Evolutionary conservation across 768 basidiomycete genomes (phyloP), one percentile per base, ranked within the genome.

Genomic region (Crepidotus variabilis): DNA sequence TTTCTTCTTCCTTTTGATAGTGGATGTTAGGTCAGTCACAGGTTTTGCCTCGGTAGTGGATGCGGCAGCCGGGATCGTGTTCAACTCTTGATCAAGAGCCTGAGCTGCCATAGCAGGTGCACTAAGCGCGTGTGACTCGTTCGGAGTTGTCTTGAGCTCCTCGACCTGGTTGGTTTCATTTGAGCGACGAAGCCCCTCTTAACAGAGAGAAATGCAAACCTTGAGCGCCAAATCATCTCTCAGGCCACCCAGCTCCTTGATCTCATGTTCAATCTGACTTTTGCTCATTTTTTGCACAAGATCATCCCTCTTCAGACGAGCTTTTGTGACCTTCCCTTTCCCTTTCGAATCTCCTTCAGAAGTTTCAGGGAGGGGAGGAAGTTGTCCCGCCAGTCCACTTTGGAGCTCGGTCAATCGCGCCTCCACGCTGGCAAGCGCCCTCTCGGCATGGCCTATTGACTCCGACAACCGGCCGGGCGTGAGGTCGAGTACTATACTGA

Each of bases 401-500:
- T 76, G 73, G 11, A 91, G 77, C 59, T 87, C 84, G 10, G 72
- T 77, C 13, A 93, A 74, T 45, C 93, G 81, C 34, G 78, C 75
- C 66, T 87, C 78, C 2, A 97, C 88, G 60, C 91, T 93, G 62
- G 82, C 82, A 16, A 93, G 73, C 0, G 94, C 93, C 57, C 82
- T 82, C 69, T 90, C 84, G 1, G 89, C 92, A 55, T 97, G 92
- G 13, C 69, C 61, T 45, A 98, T 90, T 2, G 95, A 88, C 55
- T 92, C 90, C 13, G 85, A 78, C 5, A 95, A 83, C 10, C 88
- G 82, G 2, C 92, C 91, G 0, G 94, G 83, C 0, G 92, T 94
- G 58, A 96, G 82, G 68, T 98, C 95, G 39, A 94, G 86, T 11
- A 91, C 94, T 68, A 96, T 92, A 65, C 91, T 93, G 60, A 98